A percentile compares a stretch with the other conserved stretches of the same genome.
These are phyloP conservation scores for Monilinia laxa DNA, from an alignment of 2,329 filamentous ascomycete species.

Conservation along the genomic window DNA sequence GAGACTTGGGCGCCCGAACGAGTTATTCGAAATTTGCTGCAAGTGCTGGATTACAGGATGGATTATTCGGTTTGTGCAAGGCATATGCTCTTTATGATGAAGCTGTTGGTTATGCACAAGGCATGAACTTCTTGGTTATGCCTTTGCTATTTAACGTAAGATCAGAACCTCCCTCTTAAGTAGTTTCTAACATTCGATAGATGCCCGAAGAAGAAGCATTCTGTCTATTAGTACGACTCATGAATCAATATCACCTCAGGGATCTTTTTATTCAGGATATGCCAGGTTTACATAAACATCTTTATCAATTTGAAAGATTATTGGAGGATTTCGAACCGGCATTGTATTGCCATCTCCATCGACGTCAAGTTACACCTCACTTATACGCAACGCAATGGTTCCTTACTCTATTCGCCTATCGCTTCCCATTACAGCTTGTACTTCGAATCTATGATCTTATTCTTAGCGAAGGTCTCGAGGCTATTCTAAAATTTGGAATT, in stretches of 20 bases:
- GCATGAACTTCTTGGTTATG: conserved; percentile 99
- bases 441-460: conserved; percentile 96
- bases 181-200: conserved; percentile 45
- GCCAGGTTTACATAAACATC: conserved; percentile 87
- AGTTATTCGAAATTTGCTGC: conserved; percentile 97
- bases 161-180: conserved; percentile 21
- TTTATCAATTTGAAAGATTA: conserved; percentile 93
- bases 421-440: conserved; percentile 93
- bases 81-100: conserved; percentile 96
- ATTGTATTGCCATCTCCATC: conserved; percentile 88
- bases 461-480: conserved; percentile 86
- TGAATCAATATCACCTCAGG: conserved; percentile 93
- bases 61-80: conserved; percentile 93
- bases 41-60: conserved; percentile 86
- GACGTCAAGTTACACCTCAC: conserved; percentile 83
- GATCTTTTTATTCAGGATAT: conserved; percentile 95
- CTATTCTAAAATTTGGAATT: conserved; percentile 91
- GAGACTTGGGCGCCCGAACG: conserved; percentile 87
- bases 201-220: conserved; percentile 99
- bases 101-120: conserved; percentile 92
- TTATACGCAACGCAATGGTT: conserved; percentile 99
- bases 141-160: conserved; percentile 88
- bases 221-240: conserved; percentile 84
- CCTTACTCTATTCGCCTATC: conserved; percentile 95
- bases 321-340: conserved; percentile 93